Percentiles rank a stretch among this genome's conserved stretches.
phyloP scores from a whole-genome alignment of 202 grass and related monocot species.

The Setaria italica region DNA sequence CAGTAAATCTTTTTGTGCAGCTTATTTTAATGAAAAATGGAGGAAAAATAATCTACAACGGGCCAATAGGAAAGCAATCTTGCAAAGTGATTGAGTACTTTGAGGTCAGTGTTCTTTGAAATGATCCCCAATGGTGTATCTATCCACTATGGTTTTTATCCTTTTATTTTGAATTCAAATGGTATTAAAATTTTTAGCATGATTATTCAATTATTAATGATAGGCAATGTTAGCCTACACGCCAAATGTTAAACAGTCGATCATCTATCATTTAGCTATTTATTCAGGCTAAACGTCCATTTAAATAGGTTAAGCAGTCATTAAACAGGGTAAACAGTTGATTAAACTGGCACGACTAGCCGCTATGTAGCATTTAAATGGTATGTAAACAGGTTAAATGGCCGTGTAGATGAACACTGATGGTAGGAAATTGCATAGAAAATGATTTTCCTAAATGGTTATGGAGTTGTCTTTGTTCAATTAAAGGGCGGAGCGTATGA shows the following conservation, averaged over 20 bases:
- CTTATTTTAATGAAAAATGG: slow-evolving; percentile 65
- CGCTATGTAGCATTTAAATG: too few species aligned
- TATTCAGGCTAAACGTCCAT: too few species aligned
- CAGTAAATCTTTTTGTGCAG: slow-evolving; percentile 35
- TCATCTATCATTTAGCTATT: too few species aligned
- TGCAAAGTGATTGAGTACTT: slow-evolving; percentile 65
- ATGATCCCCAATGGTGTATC: not conserved
- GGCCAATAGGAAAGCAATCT: slow-evolving; percentile 54
- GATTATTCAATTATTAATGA: not conserved
- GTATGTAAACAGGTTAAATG: too few species aligned
- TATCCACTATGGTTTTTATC: not conserved
- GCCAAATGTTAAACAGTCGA: too few species aligned
- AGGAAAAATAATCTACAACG: slow-evolving; percentile 56
- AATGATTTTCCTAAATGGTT: not conserved
- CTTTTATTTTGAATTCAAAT: not conserved
- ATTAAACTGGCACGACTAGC: too few species aligned
- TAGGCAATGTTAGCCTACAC: too few species aligned
- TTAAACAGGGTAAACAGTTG: too few species aligned
- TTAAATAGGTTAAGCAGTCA: too few species aligned
- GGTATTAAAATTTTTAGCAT: not conserved
- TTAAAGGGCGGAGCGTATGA: not conserved
- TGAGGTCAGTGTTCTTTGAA: slow-evolving; percentile 46
- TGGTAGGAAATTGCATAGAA: not conserved
- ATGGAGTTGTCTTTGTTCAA: not conserved
- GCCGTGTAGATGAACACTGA: too few species aligned